Evolutionary conservation across 805 yeast genomes (phyloP).

Genomic region (Wickerhamomyces hampshirensis): DNA sequence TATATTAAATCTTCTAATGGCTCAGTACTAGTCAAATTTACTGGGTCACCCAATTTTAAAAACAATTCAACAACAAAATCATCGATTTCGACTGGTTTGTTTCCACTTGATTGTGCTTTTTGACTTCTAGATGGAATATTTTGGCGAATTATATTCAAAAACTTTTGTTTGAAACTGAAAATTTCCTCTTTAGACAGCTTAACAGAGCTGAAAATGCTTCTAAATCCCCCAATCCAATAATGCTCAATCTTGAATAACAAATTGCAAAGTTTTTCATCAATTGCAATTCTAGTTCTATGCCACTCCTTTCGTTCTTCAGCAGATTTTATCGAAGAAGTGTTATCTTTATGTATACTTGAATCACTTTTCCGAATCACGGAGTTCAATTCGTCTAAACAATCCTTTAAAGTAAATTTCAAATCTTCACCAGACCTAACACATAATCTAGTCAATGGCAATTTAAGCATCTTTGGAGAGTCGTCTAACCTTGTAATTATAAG

Average conservation of each 20-base stretch:
- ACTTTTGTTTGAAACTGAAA: constrained; percentile 30
- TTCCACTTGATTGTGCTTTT: constrained; percentile 28
- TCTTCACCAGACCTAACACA: constrained; percentile 40
- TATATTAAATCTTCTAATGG: constrained; percentile 59
- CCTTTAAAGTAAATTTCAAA: constrained; percentile 35
- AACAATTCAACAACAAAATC: constrained; percentile 47
- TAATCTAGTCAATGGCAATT: constrained; percentile 57
- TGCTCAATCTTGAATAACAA: constrained; percentile 56
- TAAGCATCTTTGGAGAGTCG: constrained; percentile 40
- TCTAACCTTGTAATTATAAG: constrained; percentile 47
- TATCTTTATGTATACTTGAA: constrained; percentile 47
- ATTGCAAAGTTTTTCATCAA: constrained; percentile 52
- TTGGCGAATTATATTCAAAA: constrained; percentile 37
- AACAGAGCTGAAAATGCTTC: constrained; percentile 48
- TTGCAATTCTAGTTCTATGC: constrained; percentile 67
- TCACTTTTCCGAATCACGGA: constrained; percentile 59
- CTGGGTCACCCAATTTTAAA: constrained; percentile 39
- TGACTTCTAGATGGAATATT: constrained; percentile 44
- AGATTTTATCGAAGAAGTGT: constrained; percentile 48
- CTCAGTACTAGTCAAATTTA: constrained; percentile 28
- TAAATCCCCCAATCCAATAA: constrained; percentile 76
- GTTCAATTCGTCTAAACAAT: constrained; percentile 42
- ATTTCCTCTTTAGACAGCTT: constrained; percentile 25
- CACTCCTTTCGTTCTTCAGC: constrained; percentile 61
- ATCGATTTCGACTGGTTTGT: constrained; percentile 32